Evolutionary conservation across 2,329 filamentous ascomycete species (phyloP).

Genomic region (Fusarium nematophilum): DNA sequence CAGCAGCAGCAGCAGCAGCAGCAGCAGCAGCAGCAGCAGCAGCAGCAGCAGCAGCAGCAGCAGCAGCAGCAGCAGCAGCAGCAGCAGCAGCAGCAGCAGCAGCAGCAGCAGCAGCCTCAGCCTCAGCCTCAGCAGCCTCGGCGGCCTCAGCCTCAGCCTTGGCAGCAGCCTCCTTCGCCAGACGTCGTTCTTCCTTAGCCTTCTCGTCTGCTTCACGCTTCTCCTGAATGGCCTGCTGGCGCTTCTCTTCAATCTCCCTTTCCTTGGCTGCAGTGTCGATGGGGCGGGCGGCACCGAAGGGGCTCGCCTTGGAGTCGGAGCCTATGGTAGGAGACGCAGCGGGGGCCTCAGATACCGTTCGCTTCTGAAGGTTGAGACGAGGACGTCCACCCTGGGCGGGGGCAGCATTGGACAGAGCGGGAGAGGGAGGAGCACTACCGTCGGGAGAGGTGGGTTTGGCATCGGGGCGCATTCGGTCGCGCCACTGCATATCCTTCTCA

Average conservation of each 20-base stretch:
- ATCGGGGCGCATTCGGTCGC: conserved; percentile 90
- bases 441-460: conserved; percentile 75
- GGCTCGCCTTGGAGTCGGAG: conserved; percentile 83
- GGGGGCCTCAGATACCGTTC: conserved; percentile 82
- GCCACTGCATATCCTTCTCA: conserved; percentile 94
- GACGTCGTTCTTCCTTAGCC: conserved; percentile 77
- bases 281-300: conserved; percentile 92
- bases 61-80: conserved; percentile 45
- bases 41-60: conserved; percentile 44
- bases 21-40: conserved; percentile 44
- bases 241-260: conserved; percentile 90
- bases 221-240: conserved; percentile 76
- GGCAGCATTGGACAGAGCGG: conserved; percentile 66
- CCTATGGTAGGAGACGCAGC: conserved; percentile 61
- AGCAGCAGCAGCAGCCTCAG: conserved; percentile 43
- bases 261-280: conserved; percentile 94
- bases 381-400: conserved; percentile 73
- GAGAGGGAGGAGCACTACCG: conserved; percentile 79
- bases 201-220: conserved; percentile 92
- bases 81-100: conserved; percentile 45
- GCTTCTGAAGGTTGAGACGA: conserved; percentile 87
- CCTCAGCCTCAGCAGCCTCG: conserved; percentile 49
- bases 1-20: conserved; percentile 42
- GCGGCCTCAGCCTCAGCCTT: conserved; percentile 56
- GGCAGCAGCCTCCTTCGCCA: conserved; percentile 68